Conservation (phyloP, 371 early-diverging fungal genomes). For the Mortierella sp. region DNA sequence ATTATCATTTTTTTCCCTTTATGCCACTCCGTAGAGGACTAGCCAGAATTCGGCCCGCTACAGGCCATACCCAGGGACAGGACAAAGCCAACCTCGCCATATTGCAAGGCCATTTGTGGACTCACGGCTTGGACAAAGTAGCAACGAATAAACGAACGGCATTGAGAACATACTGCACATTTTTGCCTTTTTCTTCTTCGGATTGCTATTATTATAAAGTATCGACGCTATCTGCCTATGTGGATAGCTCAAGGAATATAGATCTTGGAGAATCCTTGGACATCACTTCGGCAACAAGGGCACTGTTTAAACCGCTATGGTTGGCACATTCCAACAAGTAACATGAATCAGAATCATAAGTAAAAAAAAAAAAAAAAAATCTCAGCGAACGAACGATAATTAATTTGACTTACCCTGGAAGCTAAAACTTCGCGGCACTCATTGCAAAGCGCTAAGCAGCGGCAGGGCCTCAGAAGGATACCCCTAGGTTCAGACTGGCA, state of each 20-base stretch:
- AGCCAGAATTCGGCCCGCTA: constrained; percentile 15
- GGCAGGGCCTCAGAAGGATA: constrained; percentile 55
- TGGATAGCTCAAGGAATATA: constrained; percentile 35
- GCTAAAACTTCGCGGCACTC: constrained; percentile 59
- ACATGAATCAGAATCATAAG: background rate
- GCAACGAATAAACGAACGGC: constrained; percentile 3
- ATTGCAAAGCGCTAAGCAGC: constrained; percentile 59
- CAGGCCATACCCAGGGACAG: constrained; percentile 15
- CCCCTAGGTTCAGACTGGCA: constrained; percentile 56
- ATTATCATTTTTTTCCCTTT: background rate
- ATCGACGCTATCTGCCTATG: background rate
- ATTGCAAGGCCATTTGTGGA: constrained; percentile 29
- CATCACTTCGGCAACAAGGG: constrained; percentile 58
- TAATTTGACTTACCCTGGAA: constrained; percentile 32
- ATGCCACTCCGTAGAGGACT: background rate
- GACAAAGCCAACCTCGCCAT: constrained; percentile 6
- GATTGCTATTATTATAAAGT: background rate
- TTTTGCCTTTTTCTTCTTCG: background rate
- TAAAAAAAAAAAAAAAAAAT: too few relatives aligned
- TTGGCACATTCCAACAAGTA: background rate
- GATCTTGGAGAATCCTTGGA: constrained; percentile 55
- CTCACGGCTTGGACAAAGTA: constrained; percentile 4
- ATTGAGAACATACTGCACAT: background rate
- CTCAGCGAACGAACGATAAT: background rate
- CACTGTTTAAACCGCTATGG: constrained; percentile 56